These are phyloP conservation scores for Oryza meyeriana DNA, from an alignment of 176 grass and related monocot species.

Conservation along the genomic window DNA sequence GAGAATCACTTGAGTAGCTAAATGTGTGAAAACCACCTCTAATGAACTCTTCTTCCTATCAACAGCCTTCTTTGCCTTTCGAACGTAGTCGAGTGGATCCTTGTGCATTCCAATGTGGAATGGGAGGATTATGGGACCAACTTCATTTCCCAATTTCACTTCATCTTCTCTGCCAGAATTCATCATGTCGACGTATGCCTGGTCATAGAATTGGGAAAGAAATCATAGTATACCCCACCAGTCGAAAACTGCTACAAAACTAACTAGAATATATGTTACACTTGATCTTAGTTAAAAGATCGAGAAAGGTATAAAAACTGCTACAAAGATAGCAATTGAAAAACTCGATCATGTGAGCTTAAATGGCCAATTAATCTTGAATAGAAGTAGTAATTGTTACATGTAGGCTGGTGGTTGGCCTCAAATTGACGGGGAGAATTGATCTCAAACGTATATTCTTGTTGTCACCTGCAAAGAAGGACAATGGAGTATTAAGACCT, in stretches of 20 bases:
- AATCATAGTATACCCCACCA: not conserved
- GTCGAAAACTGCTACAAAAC: not conserved
- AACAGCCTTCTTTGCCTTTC: conserved; percentile 55
- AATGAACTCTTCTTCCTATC: conserved; percentile 81
- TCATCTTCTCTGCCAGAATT: conserved; percentile 36
- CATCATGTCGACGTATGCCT: conserved; percentile 70
- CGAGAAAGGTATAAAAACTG: no score
- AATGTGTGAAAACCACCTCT: conserved; percentile 63
- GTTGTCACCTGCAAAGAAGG: conserved; percentile 38
- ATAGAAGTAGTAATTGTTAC: no score
- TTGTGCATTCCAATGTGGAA: conserved; percentile 46
- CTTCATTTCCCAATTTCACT: conserved; percentile 55
- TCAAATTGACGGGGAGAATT: conserved; percentile 72
- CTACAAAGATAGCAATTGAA: not conserved
- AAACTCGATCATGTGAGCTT: not conserved
- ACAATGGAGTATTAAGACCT: no score
- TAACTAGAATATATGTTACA: no score
- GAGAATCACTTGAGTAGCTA: conserved; percentile 45
- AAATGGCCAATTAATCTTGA: not conserved
- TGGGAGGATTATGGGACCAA: conserved; percentile 62
- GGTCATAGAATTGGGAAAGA: not conserved
- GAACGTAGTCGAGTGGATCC: conserved; percentile 72
- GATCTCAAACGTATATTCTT: conserved; percentile 62
- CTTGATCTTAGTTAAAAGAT: no score
- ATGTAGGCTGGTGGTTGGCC: conserved; percentile 59